Evolutionary conservation across 805 yeast genomes (phyloP), one percentile per base, ranked within the genome.

Genomic region (Monosporozyma siamensis): DNA sequence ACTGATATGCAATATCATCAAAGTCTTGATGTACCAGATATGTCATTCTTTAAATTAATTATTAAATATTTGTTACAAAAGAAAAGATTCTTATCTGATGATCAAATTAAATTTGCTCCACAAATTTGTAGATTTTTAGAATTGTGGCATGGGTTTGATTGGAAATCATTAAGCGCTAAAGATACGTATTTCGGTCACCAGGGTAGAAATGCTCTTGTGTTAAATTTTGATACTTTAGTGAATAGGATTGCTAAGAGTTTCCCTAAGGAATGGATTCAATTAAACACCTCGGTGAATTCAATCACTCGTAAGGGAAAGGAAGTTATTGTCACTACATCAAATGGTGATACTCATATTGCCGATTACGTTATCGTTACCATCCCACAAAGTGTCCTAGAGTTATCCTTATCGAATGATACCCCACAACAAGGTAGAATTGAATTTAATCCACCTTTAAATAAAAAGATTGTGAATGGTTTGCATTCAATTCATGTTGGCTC

Each of bases 61-160:
- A 53, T 64, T 3, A 61, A 67, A 34, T 84, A 76, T 48, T 44
- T 80, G 17, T 58, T 57, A 34, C 66, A 67, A 32, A 71, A 70
- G 46, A 66, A 72, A 15, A 59, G 64, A 35, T 55, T 72, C n/a
- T 60, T 83, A 23, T 68, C 78, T 0, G 55, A 61, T 25, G 71
- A 64, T 2, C 90, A 81, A 52, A 67, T 66, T 10, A 50, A 54
- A n/a, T 70, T 67, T 49, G 72, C 75, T 4, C 72, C 76, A 2
- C 75, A 78, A 46, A 54, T 74, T 41, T 56, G 72, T 12, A 67
- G 95, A 50, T 67, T 68, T 41, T 41, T 77, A 39, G 96, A 88
- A 59, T 64, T 82, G 22, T 87, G 94, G 90, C 82, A 78, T 57
- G 96, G 95, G 1, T 67, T 81, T 24, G 70, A 80, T 21, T 78